A percentile compares a stretch with the other conserved stretches of the same genome.
Conservation (phyloP, 2,329 filamentous ascomycete genomes). For the Tolypocladium nubicola region DNA sequence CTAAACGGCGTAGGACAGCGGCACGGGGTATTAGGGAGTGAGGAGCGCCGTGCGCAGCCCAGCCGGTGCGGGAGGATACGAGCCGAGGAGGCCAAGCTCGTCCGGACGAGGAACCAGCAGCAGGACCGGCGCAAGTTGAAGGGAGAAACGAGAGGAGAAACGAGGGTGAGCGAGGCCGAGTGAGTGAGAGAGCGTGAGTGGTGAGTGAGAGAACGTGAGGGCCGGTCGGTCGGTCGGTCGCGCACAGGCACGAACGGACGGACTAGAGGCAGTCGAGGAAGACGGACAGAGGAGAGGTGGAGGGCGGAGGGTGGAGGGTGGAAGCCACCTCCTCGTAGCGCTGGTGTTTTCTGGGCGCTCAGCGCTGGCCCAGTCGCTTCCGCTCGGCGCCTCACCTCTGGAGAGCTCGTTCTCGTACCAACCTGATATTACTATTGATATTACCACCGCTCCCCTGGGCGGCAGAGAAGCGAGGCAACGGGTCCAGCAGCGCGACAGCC, state of each 20-base stretch:
- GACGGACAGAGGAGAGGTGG: not conserved
- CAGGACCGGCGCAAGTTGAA: not conserved
- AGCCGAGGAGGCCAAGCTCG: not conserved
- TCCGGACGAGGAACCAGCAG: not conserved
- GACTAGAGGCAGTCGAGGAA: not conserved
- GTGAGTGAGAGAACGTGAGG: not conserved
- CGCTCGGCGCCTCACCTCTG: not conserved
- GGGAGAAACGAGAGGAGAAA: not conserved
- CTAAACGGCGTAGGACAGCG: not conserved
- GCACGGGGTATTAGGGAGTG: not conserved
- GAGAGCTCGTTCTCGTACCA: not conserved
- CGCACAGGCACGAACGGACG: not conserved
- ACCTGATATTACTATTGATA: not conserved
- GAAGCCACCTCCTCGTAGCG: not conserved
- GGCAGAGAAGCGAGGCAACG: not conserved
- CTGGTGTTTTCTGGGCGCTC: not conserved
- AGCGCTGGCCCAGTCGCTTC: not conserved
- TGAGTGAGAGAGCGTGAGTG: not conserved
- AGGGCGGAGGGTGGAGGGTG: not conserved
- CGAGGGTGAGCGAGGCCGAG: not conserved
- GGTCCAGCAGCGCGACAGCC: not conserved
- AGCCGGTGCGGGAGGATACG: not conserved
- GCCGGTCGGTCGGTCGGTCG: not conserved
- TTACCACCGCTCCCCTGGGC: not conserved
- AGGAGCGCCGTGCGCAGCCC: not conserved